Conservation (phyloP, 495 filamentous ascomycete species). For the Tuber brumale region DNA sequence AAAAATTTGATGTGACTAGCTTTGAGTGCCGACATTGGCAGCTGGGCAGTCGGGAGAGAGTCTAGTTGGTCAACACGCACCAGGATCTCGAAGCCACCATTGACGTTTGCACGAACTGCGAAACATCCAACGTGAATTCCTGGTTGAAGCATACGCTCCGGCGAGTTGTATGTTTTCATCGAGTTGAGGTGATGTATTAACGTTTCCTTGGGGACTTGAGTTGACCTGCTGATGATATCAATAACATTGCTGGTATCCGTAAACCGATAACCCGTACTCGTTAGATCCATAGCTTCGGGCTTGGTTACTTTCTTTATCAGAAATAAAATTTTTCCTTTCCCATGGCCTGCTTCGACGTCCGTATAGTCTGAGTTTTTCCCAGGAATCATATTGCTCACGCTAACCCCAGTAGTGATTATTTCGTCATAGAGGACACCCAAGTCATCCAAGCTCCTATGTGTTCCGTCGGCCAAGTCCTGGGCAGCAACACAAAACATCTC, state of each 20-base stretch:
- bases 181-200: conserved; percentile 53
- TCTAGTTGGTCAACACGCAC: conserved; percentile 59
- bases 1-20: conserved; percentile 52
- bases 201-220: conserved; percentile 58
- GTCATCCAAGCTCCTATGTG: conserved; percentile 56
- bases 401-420: conserved; percentile 58
- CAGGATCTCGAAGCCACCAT: conserved; percentile 66
- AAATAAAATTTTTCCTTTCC: conserved; percentile 57
- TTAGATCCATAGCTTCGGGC: conserved; percentile 55
- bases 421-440: conserved; percentile 73
- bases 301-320: conserved; percentile 61
- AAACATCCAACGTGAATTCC: conserved; percentile 74
- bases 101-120: conserved; percentile 59
- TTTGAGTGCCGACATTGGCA: conserved; percentile 54
- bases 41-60: conserved; percentile 59
- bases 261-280: conserved; percentile 69
- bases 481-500: conserved; percentile 81
- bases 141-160: conserved; percentile 50
- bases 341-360: conserved; percentile 13
- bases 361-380: conserved; percentile 8
- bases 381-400: conserved; percentile 13
- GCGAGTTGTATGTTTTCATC: conserved; percentile 57
- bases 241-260: conserved; percentile 63
- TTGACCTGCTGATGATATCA: conserved; percentile 57
- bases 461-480: conserved; percentile 58